phyloP scores from a whole-genome alignment of 2,329 filamentous ascomycete genomes.

The Fusarium praegraminearum region DNA sequence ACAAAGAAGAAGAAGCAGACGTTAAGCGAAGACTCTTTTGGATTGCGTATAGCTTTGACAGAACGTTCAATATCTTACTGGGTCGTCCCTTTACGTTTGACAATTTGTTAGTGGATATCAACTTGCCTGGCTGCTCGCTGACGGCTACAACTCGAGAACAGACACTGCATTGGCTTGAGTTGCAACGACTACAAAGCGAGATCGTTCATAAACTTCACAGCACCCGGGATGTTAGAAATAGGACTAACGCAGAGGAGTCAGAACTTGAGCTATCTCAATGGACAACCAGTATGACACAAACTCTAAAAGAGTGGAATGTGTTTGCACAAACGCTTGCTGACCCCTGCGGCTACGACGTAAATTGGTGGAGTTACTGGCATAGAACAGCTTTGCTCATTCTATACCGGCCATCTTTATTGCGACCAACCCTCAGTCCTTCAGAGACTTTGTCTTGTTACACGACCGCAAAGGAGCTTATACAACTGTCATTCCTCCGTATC shows the following conservation, averaged over 20 bases:
- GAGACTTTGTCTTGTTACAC: constrained; percentile 8
- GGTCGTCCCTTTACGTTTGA: constrained; percentile 19
- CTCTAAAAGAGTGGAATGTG: not conserved
- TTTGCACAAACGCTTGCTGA: not conserved
- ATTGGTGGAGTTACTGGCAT: constrained; percentile 28
- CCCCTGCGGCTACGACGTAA: not conserved
- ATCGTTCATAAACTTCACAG: constrained; percentile 11
- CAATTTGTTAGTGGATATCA: not conserved
- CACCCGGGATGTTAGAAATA: rapidly evolving
- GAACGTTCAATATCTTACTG: constrained; percentile 14
- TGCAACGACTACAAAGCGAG: constrained; percentile 9
- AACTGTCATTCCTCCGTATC: constrained; percentile 13
- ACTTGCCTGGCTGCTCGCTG: not conserved
- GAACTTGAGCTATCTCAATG: not conserved
- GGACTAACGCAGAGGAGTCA: rapidly evolving
- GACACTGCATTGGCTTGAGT: constrained; percentile 18
- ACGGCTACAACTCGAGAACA: not conserved
- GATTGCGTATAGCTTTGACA: constrained; percentile 10
- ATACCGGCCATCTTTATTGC: not conserved
- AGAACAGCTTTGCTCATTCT: constrained; percentile 13
- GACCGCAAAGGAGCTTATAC: constrained; percentile 13
- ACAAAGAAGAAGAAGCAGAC: not conserved
- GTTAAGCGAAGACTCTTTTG: constrained; percentile 18
- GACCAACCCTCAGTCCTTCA: not conserved
- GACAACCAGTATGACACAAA: not conserved